phyloP scores from a whole-genome alignment of 108 stramenopile genomes.

The Cafeteria roenbergensis region DNA sequence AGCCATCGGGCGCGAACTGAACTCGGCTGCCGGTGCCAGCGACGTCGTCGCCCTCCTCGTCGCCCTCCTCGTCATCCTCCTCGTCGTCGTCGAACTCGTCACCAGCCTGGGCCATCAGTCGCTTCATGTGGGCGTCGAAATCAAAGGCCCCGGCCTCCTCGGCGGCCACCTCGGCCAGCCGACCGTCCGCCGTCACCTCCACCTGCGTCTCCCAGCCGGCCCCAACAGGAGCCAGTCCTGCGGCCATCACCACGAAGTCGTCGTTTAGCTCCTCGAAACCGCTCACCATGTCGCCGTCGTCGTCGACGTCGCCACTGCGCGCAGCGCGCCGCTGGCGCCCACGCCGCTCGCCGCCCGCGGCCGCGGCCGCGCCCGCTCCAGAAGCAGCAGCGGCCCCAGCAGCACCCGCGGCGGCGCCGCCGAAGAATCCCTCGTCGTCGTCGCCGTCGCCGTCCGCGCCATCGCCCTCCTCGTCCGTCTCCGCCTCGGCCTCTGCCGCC shows the following conservation, averaged over 20 bases:
- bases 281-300: constrained; percentile 2
- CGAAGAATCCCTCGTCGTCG: too few relatives aligned
- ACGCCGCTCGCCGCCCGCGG: too few relatives aligned
- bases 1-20: background rate
- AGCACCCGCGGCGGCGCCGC: too few relatives aligned
- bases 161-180: background rate
- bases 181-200: constrained; percentile 3
- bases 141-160: constrained; percentile 10
- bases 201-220: background rate
- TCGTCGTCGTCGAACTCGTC: constrained; percentile 13
- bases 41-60: constrained; percentile 1
- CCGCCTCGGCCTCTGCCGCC: background rate
- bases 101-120: constrained; percentile 16
- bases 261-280: constrained; percentile 11
- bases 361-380: too few relatives aligned
- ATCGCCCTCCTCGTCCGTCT: background rate
- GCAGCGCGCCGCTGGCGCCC: background rate
- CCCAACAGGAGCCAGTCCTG: background rate
- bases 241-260: constrained; percentile 13
- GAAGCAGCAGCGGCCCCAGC: too few relatives aligned
- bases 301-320: background rate
- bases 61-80: constrained; percentile 3
- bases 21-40: too few relatives aligned
- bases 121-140: constrained; percentile 18
- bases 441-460: too few relatives aligned